phyloP scores from a whole-genome alignment of 345 rosid species.

The Turritis glabra region DNA sequence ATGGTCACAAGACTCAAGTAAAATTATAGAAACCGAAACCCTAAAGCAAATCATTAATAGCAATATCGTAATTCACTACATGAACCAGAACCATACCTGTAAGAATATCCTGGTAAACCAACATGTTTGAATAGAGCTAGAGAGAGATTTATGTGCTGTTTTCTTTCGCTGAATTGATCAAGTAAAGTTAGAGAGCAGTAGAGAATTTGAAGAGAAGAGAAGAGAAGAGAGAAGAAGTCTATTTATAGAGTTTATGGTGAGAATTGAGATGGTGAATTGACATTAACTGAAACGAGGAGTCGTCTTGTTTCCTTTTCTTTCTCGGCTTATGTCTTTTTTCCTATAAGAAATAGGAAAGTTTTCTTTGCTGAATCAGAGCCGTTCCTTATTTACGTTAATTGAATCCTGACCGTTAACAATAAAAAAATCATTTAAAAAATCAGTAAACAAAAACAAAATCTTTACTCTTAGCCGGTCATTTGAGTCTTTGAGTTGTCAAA shows the following conservation, averaged over 20 bases:
- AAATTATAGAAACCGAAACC: neutral
- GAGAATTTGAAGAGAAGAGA: neutral
- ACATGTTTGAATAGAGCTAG: constrained; percentile 45
- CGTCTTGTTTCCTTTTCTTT: constrained; percentile 8
- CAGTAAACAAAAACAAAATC: no score
- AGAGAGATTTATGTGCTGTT: neutral
- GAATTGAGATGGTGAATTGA: no score
- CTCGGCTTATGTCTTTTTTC: neutral
- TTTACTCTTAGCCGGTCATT: no score
- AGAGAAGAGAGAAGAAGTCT: neutral
- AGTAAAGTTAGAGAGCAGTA: neutral
- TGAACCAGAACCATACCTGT: constrained; percentile 40
- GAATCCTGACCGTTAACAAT: neutral
- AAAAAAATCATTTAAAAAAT: no score
- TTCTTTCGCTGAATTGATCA: neutral
- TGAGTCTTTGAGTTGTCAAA: neutral
- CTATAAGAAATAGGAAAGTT: neutral
- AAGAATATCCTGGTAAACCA: constrained; percentile 74
- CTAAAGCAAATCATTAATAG: neutral
- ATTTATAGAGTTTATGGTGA: constrained; percentile 20
- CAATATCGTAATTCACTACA: neutral
- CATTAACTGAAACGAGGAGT: no score
- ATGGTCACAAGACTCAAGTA: neutral
- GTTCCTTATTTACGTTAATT: neutral
- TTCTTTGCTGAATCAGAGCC: neutral